A percentile compares a stretch with the other conserved stretches of the same genome.
phyloP scores from a whole-genome alignment of 139 green algal species.

The Coelastrella sp. region DNA sequence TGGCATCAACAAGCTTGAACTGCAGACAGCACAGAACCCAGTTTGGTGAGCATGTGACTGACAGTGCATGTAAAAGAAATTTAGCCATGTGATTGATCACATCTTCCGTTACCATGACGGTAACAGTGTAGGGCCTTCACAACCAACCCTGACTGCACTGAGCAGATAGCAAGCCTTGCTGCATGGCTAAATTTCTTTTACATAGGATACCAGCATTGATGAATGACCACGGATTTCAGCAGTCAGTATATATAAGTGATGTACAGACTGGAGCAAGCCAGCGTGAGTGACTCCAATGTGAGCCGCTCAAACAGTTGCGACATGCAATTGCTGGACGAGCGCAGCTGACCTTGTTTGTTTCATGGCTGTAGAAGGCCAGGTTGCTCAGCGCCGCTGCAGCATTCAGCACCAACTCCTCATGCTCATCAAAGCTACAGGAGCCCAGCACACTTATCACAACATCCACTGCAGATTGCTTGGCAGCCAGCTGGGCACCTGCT shows the following conservation, averaged over 20 bases:
- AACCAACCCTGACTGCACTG: too few relatives aligned
- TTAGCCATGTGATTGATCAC: too few relatives aligned
- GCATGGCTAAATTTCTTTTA: too few relatives aligned
- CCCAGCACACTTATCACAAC: not conserved
- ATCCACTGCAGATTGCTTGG: not conserved
- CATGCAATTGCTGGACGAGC: too few relatives aligned
- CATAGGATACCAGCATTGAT: too few relatives aligned
- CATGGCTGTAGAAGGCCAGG: constrained; percentile 62
- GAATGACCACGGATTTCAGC: too few relatives aligned
- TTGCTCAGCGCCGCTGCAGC: constrained; percentile 65
- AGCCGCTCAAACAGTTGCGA: not conserved
- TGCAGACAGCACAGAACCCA: not conserved
- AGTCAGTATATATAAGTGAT: too few relatives aligned
- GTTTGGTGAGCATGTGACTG: not conserved
- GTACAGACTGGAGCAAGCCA: not conserved
- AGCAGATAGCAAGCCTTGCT: too few relatives aligned
- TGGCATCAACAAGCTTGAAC: constrained; percentile 46
- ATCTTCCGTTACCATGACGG: too few relatives aligned
- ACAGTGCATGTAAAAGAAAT: too few relatives aligned
- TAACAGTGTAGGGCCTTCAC: too few relatives aligned
- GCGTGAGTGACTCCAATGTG: constrained; percentile 35
- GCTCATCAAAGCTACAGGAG: constrained; percentile 8
- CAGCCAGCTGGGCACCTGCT: not conserved
- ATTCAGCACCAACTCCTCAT: constrained; percentile 72
- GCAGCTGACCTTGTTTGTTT: constrained; percentile 49